These are phyloP conservation scores for Dioscorea cayenensis DNA, from an alignment of 116 monocot species.

Conservation along the genomic window DNA sequence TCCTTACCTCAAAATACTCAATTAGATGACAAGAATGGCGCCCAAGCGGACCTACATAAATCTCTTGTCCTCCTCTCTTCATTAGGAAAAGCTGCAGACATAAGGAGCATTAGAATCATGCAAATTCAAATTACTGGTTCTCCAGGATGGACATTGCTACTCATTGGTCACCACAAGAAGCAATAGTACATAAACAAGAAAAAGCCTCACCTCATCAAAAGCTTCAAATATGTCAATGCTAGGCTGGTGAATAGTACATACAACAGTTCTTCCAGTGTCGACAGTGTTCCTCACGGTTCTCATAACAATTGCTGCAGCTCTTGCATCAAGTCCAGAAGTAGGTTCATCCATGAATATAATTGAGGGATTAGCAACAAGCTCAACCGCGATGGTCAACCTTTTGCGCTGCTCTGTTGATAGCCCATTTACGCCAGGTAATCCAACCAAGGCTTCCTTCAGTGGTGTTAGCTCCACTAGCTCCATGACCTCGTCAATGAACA, in stretches of 20 bases:
- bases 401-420: constrained; percentile 68
- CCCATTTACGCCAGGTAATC: constrained; percentile 59
- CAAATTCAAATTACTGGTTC: no score
- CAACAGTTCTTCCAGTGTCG: constrained; percentile 66
- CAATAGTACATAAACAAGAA: background rate
- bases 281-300: constrained; percentile 64
- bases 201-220: constrained; percentile 43
- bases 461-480: constrained; percentile 53
- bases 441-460: constrained; percentile 35
- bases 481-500: constrained; percentile 62
- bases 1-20: constrained; percentile 53
- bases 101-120: background rate
- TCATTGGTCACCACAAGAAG: background rate
- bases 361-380: constrained; percentile 68
- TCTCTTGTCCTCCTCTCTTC: constrained; percentile 66
- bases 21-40: constrained; percentile 51
- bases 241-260: constrained; percentile 71
- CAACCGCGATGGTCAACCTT: constrained; percentile 64
- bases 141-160: background rate
- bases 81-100: constrained; percentile 44
- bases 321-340: constrained; percentile 63
- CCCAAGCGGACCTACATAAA: constrained; percentile 69
- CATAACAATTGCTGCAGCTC: constrained; percentile 78
- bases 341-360: constrained; percentile 81
- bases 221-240: constrained; percentile 75